Percentiles rank a stretch among this genome's conserved stretches.
phyloP scores from a whole-genome alignment of 2,329 filamentous ascomycete species.

The Xylariales sp. region DNA sequence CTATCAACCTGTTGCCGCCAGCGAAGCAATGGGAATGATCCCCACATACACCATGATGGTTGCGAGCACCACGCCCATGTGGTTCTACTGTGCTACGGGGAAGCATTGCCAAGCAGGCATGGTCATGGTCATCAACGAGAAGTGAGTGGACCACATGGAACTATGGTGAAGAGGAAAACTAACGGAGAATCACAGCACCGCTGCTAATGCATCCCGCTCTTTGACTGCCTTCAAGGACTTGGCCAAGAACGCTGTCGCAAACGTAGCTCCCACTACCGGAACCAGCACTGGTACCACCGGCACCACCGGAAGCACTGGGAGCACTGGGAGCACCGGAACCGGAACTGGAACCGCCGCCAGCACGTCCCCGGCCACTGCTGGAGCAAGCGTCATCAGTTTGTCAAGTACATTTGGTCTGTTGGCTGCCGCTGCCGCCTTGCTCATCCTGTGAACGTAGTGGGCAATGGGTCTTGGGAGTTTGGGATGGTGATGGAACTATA shows the following conservation, averaged over 20 bases:
- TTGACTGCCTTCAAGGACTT: slow-evolving; percentile 43
- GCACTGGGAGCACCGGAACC: too few species aligned
- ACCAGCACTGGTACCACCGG: slow-evolving; percentile 11
- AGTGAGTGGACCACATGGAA: too few species aligned
- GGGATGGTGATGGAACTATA: too few species aligned
- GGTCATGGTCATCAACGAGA: slow-evolving; percentile 71
- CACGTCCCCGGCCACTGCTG: slow-evolving; percentile 9
- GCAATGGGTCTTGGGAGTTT: not conserved
- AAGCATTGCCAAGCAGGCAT: slow-evolving; percentile 73
- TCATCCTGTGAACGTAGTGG: slow-evolving; percentile 32
- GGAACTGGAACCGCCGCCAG: slow-evolving; percentile 16
- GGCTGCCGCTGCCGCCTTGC: slow-evolving; percentile 36
- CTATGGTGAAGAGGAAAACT: too few species aligned
- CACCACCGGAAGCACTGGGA: slow-evolving; percentile 15
- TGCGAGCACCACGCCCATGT: slow-evolving; percentile 65
- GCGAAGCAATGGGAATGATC: slow-evolving; percentile 42
- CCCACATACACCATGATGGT: slow-evolving; percentile 69
- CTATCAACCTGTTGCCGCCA: slow-evolving; percentile 57
- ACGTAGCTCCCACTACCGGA: slow-evolving; percentile 25
- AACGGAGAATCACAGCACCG: slow-evolving; percentile 29
- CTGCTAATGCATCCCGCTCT: slow-evolving; percentile 47
- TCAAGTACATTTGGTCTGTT: slow-evolving; percentile 21
- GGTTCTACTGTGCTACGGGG: slow-evolving; percentile 73
- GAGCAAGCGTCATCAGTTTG: slow-evolving; percentile 4
- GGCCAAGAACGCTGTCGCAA: slow-evolving; percentile 28